A percentile compares a stretch with the other conserved stretches of the same genome.
phyloP scores from a whole-genome alignment of 1,139 yeast genomes.

The Magnusiomyces clavatus region DNA sequence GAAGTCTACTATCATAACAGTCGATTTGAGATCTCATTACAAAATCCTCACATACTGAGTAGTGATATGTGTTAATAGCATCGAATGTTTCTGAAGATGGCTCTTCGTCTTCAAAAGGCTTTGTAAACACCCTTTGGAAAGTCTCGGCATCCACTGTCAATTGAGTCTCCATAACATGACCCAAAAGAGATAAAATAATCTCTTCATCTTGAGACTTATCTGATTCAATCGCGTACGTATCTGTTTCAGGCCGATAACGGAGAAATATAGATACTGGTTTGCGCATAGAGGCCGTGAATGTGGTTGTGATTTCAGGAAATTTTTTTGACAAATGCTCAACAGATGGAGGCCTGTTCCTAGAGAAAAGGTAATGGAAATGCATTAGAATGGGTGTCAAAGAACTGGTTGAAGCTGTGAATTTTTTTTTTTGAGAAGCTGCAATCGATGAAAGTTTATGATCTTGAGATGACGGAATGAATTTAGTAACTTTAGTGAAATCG shows the following conservation, averaged over 20 bases:
- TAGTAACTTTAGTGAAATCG: conserved; percentile 49
- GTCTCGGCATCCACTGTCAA: conserved; percentile 47
- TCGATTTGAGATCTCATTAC: conserved; percentile 88
- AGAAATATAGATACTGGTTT: conserved; percentile 41
- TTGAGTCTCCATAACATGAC: conserved; percentile 68
- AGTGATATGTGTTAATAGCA: conserved; percentile 47
- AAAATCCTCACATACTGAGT: conserved; percentile 60
- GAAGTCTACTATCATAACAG: conserved; percentile 66
- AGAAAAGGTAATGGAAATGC: conserved; percentile 63
- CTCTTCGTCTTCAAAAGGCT: conserved; percentile 10
- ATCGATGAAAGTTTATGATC: conserved; percentile 47
- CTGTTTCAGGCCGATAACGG: conserved; percentile 30
- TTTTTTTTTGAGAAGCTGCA: conserved; percentile 37
- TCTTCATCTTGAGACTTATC: conserved; percentile 67
- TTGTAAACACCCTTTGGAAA: conserved; percentile 34
- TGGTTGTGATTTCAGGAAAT: conserved; percentile 30
- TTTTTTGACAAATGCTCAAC: conserved; percentile 39
- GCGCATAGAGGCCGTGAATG: conserved; percentile 32
- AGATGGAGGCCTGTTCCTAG: conserved; percentile 51
- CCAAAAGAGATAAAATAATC: conserved; percentile 66
- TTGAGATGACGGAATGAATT: conserved; percentile 60
- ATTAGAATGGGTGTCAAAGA: conserved; percentile 72
- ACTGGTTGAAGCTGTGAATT: conserved; percentile 75
- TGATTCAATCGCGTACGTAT: conserved; percentile 56
- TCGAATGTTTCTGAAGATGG: conserved; percentile 4